A percentile compares a stretch with the other conserved stretches of the same genome.
phyloP scores from a whole-genome alignment of 192 early-diverging fungal species.

The Chytriomyces confervae region DNA sequence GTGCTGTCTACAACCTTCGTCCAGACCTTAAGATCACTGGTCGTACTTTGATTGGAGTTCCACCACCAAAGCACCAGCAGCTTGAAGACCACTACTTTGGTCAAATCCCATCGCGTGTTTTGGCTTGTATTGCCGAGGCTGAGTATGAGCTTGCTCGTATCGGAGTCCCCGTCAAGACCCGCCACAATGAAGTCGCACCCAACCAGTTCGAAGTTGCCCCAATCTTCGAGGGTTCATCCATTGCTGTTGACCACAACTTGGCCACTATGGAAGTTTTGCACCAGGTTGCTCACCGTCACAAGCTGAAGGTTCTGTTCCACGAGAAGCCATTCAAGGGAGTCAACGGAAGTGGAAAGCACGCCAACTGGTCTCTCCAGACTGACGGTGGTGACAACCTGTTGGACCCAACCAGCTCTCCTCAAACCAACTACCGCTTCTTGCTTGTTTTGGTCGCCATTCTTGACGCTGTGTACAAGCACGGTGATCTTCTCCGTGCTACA shows the following conservation, averaged over 20 bases:
- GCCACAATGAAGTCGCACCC: conserved; percentile 98
- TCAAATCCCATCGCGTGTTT: conserved; percentile 87
- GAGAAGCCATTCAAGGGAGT: conserved; percentile 99
- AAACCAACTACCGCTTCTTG: conserved; percentile 98
- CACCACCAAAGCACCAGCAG: conserved; percentile 98
- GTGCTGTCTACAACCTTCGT: conserved; percentile 86
- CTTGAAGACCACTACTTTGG: conserved; percentile 99
- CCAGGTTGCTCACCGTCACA: conserved; percentile 95
- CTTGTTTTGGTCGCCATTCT: conserved; percentile 90
- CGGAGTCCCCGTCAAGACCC: conserved; percentile 98
- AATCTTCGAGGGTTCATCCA: conserved; percentile 93
- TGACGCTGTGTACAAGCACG: conserved; percentile 88
- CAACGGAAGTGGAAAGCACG: conserved; percentile 98
- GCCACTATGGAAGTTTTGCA: conserved; percentile 95
- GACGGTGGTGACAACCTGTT: conserved; percentile 95
- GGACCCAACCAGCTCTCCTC: conserved; percentile 89
- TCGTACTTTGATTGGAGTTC: conserved; percentile 86
- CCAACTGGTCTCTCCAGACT: conserved; percentile 95
- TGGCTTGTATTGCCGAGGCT: conserved; percentile 87
- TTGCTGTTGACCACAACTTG: conserved; percentile 97
- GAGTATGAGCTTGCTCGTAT: conserved; percentile 91
- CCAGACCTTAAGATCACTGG: conserved; percentile 95
- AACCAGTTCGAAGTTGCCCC: conserved; percentile 97
- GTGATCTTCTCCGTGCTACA: conserved; percentile 83
- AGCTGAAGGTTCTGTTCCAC: conserved; percentile 93